Conservation (phyloP, 305 asterid genomes). For the Fraxinus albicans region DNA sequence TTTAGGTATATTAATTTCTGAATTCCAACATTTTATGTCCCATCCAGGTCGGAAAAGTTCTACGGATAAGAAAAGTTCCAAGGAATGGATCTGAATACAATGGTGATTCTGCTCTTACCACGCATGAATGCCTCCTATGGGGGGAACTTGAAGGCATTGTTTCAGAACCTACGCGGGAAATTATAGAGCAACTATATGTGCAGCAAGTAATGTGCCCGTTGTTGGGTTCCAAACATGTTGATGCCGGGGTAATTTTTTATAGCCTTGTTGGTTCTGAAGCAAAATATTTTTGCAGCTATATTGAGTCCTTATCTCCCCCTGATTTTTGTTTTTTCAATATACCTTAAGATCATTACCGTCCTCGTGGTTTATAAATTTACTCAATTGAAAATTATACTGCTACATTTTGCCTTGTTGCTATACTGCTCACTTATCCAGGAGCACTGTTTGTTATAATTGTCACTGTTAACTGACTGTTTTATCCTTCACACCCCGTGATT, state of each 20-base stretch:
- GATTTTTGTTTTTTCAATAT: neutral
- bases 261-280: conserved; percentile 9
- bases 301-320: neutral
- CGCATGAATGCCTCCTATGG: conserved; percentile 65
- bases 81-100: conserved; percentile 45
- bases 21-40: conserved; percentile 18
- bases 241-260: conserved; percentile 70
- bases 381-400: neutral
- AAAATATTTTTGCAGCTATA: neutral
- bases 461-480: neutral
- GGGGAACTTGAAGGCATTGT: conserved; percentile 53
- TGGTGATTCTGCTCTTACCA: conserved; percentile 54
- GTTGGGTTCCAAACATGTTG: conserved; percentile 82
- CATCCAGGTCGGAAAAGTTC: conserved; percentile 73
- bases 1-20: conserved; percentile 4
- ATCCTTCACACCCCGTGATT: neutral
- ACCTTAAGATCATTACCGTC: neutral
- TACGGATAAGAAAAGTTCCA: conserved; percentile 69
- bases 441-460: neutral
- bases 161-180: conserved; percentile 73
- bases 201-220: conserved; percentile 69
- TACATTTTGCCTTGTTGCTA: neutral
- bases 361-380: conserved; percentile 3
- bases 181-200: conserved; percentile 67
- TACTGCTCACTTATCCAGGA: conserved; percentile 18